Evolutionary conservation across 2,329 filamentous ascomycete genomes (phyloP).

Genomic region (Botrytis elliptica): DNA sequence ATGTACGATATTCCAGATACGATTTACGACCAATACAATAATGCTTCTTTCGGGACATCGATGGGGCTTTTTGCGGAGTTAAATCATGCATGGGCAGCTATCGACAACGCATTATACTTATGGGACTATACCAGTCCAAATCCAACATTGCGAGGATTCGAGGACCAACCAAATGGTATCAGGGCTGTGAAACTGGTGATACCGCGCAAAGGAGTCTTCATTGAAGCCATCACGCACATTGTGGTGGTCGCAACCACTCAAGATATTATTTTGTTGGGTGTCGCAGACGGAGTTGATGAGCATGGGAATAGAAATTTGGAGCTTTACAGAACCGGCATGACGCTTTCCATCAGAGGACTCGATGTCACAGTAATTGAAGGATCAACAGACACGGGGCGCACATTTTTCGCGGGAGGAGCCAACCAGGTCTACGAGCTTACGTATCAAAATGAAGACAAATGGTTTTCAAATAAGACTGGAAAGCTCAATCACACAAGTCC

Average conservation of each 20-base stretch:
- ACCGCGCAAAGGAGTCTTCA: constrained; percentile 84
- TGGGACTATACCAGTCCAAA: constrained; percentile 98
- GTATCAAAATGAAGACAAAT: constrained; percentile 95
- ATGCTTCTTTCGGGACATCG: constrained; percentile 79
- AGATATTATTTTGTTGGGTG: constrained; percentile 83
- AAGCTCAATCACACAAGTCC: constrained; percentile 85
- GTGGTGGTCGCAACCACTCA: constrained; percentile 83
- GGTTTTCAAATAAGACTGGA: constrained; percentile 86
- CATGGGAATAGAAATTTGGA: constrained; percentile 71
- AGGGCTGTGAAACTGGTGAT: constrained; percentile 85
- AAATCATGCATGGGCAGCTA: constrained; percentile 91
- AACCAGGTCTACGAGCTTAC: constrained; percentile 91
- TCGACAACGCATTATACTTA: constrained; percentile 93
- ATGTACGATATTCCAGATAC: constrained; percentile 88
- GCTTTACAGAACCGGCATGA: constrained; percentile 88
- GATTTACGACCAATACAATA: constrained; percentile 90
- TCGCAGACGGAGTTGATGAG: constrained; percentile 65
- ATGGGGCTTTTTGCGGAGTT: constrained; percentile 96
- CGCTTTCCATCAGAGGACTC: constrained; percentile 70
- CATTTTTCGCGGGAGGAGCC: constrained; percentile 86
- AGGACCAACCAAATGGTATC: constrained; percentile 85
- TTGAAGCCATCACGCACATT: constrained; percentile 80
- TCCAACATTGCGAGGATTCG: constrained; percentile 86
- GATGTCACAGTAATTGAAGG: constrained; percentile 77
- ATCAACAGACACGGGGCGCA: constrained; percentile 75